These are phyloP conservation scores for Acacia acuminata DNA, from an alignment of 306 rosid species.

Conservation along the genomic window DNA sequence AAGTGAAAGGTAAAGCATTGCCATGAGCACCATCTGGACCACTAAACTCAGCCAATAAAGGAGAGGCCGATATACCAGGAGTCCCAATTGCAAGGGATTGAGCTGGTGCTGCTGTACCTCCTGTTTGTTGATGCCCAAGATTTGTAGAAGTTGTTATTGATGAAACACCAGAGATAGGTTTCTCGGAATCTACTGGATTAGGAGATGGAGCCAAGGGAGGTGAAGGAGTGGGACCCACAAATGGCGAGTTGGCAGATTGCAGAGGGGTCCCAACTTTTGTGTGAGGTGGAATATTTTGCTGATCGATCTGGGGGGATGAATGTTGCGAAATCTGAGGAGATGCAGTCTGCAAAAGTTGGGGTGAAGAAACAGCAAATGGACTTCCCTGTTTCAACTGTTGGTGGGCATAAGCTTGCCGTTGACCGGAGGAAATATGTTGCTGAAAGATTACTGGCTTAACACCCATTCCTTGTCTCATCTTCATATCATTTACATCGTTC, in stretches of 20 bases:
- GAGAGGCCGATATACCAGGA: conserved; percentile 99
- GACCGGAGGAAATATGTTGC: conserved; percentile 67
- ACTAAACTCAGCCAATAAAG: conserved; percentile 87
- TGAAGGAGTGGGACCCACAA: conserved; percentile 83
- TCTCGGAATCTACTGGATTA: conserved; percentile 88
- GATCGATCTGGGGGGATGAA: conserved; percentile 98
- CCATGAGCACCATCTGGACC: conserved; percentile 76
- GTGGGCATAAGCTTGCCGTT: conserved; percentile 77
- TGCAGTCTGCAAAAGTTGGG: conserved; percentile 79
- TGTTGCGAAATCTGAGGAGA: conserved; percentile 94
- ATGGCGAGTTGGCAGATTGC: conserved; percentile 92
- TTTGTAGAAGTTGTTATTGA: conserved; percentile 63
- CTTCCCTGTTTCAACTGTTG: conserved; percentile 72
- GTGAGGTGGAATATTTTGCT: conserved; percentile 62
- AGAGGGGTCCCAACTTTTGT: conserved; percentile 82
- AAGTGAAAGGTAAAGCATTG: conserved; percentile 56
- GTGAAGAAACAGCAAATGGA: conserved; percentile 70
- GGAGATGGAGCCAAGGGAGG: conserved; percentile 97
- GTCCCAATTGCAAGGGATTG: conserved; percentile 96
- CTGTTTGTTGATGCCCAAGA: conserved; percentile 73
- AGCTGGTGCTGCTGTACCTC: conserved; percentile 56
- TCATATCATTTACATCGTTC: conserved; percentile 76
- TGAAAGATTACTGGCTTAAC: conserved; percentile 75
- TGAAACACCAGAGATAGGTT: conserved; percentile 66
- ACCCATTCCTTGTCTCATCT: conserved; percentile 68